Base-by-base conservation (phyloP, 106 monocot genomes). In the Gastrodia elata region DNA sequence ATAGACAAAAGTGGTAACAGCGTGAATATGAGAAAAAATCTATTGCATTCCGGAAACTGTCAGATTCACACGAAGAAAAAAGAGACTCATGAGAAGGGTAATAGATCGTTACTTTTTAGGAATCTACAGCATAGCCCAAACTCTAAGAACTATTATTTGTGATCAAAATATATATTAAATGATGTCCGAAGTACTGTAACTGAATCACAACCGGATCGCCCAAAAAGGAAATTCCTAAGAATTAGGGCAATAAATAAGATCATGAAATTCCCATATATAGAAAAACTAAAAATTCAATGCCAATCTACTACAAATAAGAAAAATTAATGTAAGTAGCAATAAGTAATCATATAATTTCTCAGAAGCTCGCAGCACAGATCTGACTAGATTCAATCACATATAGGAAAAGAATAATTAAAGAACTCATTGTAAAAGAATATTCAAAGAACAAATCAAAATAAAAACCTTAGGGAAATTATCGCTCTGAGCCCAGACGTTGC, bases 401-500 rank as follows among this genome's bases (percentile, higher is more conserved):
- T 10, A 25, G 30, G 30, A 1, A 10, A 22, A 52, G 5, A 52
- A n/a, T 7, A 52, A 52, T 52, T 52, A 32, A 0, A 61, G 8
- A 26, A 28, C 11, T 28, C 61, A 43, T 6, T 43, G 32, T 30
- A 68, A 38, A 0, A 8, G 6, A n/a, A 68, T 3, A 28, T 72
- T 3, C 3, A 30, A 16, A 72, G 28, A 20, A 72, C n/a, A 72
- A 52, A 52, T 18, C 30, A 71, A 8, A 72, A 13, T 2, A 48
- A 6, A 56, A 59, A 74, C 36, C 26, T 74, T 57, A 58, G 74
- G 74, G 58, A 74, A 74, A 56, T 57, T 74, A 0, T 74, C 74
- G 59, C 74, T 74, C 74, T 61, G 58, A 74, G 74, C 38, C 55
- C 74, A 74, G 14, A 74, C 37, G 39, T 39, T 74, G 61, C 74